Base-by-base conservation (phyloP, 805 yeast species). In the Candida michaelii region DNA sequence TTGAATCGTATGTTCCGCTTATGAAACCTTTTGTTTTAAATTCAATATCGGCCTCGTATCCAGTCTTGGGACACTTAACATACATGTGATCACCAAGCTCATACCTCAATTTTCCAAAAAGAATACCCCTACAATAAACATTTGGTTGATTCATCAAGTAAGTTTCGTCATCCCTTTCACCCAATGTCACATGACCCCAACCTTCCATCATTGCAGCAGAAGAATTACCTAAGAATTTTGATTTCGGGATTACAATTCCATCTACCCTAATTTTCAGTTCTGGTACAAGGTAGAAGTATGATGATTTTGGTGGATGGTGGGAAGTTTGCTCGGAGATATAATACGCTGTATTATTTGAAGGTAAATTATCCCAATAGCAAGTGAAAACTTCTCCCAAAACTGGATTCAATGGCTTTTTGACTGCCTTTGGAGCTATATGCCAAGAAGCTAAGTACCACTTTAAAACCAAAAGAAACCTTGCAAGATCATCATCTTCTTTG, bases 131-230 rank as follows among this genome's bases (percentile, higher is more conserved):
- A 8, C 95, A 96, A 54, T 93, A 93, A 69, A 91, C 81, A 60
- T 93, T 93, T 45, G 99, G 99, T 63, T 93, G 98, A n/a, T 89
- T 83, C 59, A 93, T 70, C 9, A 83, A 77, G 64, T 89, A 93
- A n/a, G n/a, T n/a, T 60, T 91, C 99, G 49, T 80, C 79, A 29
- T 62, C 60, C 18, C 77, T 70, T 52, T 85, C 85, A 36, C 81
- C 71, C 47, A 91, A 78, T 30, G 85, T 77, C 14, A 90, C 65
- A 37, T 77, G 80, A 1, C 88, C 91, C 43, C 76, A 58, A 15
- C 99, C 99, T 53, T 90, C 96, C 99, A 93, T 93, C 62, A 93
- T 80, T 1, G 96, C 95, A 15, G 98, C 99, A 0, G 97, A 90
- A 1, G 97, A 89, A 59, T 93, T 93, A 24, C 99, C 99, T 46